phyloP scores from a whole-genome alignment of 495 filamentous ascomycete species.

The Tuber calosporum region DNA sequence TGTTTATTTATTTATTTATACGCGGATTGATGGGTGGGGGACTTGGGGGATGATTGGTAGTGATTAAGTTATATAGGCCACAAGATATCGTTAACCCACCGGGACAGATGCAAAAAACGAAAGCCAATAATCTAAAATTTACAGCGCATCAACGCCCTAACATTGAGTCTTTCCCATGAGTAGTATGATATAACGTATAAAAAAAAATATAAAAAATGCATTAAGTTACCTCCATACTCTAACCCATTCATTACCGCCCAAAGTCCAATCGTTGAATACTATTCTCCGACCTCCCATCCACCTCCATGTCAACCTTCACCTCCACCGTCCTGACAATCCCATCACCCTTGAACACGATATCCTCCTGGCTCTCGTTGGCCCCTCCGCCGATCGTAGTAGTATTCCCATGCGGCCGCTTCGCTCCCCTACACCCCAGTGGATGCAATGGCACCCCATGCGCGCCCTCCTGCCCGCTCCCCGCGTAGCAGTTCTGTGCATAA shows the following conservation, averaged over 20 bases:
- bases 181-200: background rate
- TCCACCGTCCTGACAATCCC: slow-evolving; percentile 27
- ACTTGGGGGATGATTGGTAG: background rate
- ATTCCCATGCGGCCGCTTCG: background rate
- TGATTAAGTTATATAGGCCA: background rate
- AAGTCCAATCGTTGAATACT: slow-evolving; percentile 24
- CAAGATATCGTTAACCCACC: background rate
- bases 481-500: slow-evolving; percentile 9
- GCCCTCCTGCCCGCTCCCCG: background rate
- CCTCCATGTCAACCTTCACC: slow-evolving; percentile 27
- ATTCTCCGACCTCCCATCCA: slow-evolving; percentile 14
- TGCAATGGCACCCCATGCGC: background rate
- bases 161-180: background rate
- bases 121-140: background rate
- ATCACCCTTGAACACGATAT: slow-evolving; percentile 24
- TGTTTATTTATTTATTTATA: background rate
- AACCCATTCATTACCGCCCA: slow-evolving; percentile 6
- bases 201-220: background rate
- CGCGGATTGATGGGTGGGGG: background rate
- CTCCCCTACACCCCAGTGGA: background rate
- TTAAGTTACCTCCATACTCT: background rate
- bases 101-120: background rate
- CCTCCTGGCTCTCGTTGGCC: slow-evolving; percentile 26
- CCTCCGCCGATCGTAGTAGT: slow-evolving; percentile 17
- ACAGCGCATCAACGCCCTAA: background rate